Conservation (phyloP, 23 red algal species). For the Gracilariopsis chorda region DNA sequence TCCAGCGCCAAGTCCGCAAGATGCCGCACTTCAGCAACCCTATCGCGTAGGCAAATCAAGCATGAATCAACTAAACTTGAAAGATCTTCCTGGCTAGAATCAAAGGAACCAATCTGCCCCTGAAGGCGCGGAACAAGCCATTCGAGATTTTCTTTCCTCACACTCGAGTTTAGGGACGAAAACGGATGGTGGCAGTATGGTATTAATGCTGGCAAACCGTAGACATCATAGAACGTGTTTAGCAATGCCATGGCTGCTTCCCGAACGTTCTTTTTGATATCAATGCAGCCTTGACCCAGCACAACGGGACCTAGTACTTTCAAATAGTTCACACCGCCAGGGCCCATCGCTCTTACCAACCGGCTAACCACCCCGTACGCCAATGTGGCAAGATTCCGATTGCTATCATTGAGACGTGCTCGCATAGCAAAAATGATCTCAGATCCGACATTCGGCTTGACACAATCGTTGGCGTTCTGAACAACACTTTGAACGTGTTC, state of each 20-base stretch:
- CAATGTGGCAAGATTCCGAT: constrained; percentile 73
- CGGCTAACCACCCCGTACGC: constrained; percentile 54
- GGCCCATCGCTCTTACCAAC: constrained; percentile 59
- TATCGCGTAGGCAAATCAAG: constrained; percentile 51
- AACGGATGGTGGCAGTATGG: constrained; percentile 55
- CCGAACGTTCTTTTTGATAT: constrained; percentile 75
- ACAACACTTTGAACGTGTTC: constrained; percentile 25
- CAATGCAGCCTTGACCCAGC: constrained; percentile 52
- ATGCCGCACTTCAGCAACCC: constrained; percentile 58
- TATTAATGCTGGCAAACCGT: constrained; percentile 57
- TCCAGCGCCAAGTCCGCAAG: constrained; percentile 57
- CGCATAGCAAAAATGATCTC: constrained; percentile 66
- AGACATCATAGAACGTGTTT: constrained; percentile 39
- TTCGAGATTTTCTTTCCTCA: constrained; percentile 65
- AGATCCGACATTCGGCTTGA: constrained; percentile 62
- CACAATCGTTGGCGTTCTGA: constrained; percentile 21
- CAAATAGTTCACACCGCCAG: constrained; percentile 27
- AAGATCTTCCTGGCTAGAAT: constrained; percentile 47
- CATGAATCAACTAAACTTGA: constrained; percentile 44
- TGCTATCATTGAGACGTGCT: constrained; percentile 72
- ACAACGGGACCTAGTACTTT: constrained; percentile 43
- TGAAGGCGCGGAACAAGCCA: constrained; percentile 74
- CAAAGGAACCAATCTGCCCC: constrained; percentile 51
- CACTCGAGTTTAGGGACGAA: constrained; percentile 43
- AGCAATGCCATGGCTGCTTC: constrained; percentile 62